Evolutionary conservation across 805 yeast genomes (phyloP).

Genomic region (Suhomyces sp.): DNA sequence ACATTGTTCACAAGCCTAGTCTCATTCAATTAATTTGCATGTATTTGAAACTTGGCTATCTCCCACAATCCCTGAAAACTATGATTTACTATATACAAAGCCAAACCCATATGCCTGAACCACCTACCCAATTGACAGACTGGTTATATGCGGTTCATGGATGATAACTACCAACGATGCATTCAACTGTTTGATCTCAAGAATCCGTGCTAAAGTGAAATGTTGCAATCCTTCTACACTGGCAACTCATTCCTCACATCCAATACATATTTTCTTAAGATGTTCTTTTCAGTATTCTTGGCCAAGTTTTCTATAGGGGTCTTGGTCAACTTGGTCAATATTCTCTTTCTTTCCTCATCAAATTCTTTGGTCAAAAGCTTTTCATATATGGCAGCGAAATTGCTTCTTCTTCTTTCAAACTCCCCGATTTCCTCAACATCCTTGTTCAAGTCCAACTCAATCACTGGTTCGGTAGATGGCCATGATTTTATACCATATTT

Average conservation of each 20-base stretch:
- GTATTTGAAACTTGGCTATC: no score
- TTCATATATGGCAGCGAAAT: conserved; percentile 30
- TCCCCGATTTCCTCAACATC: conserved; percentile 26
- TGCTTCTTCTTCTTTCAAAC: conserved; percentile 27
- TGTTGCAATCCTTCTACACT: conserved; percentile 3
- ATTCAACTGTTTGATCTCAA: no score
- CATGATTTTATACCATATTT: conserved; percentile 39
- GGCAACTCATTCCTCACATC: conserved; percentile 19
- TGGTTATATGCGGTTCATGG: no score
- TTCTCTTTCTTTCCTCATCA: conserved; percentile 23
- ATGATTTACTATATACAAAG: no score
- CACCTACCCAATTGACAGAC: no score
- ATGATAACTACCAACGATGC: no score
- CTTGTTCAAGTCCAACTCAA: conserved; percentile 31
- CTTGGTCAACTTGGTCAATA: conserved; percentile 28
- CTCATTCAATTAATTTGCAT: no score
- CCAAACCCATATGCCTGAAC: no score
- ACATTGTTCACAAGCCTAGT: no score
- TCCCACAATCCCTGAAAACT: no score
- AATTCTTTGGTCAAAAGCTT: conserved; percentile 31
- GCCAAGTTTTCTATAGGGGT: conserved; percentile 42
- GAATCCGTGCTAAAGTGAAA: no score
- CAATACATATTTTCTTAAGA: conserved; percentile 63
- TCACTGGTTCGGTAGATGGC: conserved; percentile 43
- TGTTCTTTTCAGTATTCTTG: conserved; percentile 63